These are phyloP conservation scores for Claviceps fusiformis DNA, from an alignment of 2,329 filamentous ascomycete species.

Conservation along the genomic window DNA sequence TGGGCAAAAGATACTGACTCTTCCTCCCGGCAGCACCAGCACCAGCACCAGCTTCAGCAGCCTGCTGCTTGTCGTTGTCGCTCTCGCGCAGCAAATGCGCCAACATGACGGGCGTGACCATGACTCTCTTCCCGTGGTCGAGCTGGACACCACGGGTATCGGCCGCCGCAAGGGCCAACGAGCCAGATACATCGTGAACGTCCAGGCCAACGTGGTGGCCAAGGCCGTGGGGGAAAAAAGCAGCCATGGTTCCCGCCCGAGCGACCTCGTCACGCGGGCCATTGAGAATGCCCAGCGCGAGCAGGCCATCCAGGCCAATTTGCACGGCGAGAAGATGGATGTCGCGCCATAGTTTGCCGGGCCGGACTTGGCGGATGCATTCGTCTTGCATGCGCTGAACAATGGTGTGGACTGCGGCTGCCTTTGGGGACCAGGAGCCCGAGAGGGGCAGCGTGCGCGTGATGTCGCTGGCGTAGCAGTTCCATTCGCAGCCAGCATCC, in stretches of 20 bases:
- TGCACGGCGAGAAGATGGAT: conserved; percentile 61
- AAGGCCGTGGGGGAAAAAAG: conserved; percentile 54
- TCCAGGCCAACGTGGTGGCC: conserved; percentile 55
- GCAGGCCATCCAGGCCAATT: conserved; percentile 57
- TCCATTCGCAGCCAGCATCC: conserved; percentile 77
- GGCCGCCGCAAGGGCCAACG: conserved; percentile 19
- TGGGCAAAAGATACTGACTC: conserved; percentile 33
- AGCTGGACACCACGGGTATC: conserved; percentile 19
- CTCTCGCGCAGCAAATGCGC: conserved; percentile 5
- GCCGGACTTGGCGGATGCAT: conserved; percentile 55
- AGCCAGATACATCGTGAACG: conserved; percentile 44
- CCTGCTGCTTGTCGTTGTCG: not conserved
- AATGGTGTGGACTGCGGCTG: conserved; percentile 59
- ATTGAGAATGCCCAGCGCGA: conserved; percentile 57
- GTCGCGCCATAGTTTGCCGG: conserved; percentile 56
- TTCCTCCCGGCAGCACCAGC: conserved; percentile 13
- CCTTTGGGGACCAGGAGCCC: conserved; percentile 54
- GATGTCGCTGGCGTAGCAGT: conserved; percentile 78
- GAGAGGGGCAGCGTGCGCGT: conserved; percentile 76
- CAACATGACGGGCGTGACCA: conserved; percentile 24
- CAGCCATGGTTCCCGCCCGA: conserved; percentile 37
- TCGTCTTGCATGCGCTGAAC: conserved; percentile 70
- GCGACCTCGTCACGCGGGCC: conserved; percentile 46
- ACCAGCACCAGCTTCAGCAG: not conserved
- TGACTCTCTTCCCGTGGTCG: conserved; percentile 27